Percentiles rank a stretch among this genome's conserved stretches.
Evolutionary conservation across 305 asterid genomes (phyloP).

Genomic region (Ilex paraguariensis): DNA sequence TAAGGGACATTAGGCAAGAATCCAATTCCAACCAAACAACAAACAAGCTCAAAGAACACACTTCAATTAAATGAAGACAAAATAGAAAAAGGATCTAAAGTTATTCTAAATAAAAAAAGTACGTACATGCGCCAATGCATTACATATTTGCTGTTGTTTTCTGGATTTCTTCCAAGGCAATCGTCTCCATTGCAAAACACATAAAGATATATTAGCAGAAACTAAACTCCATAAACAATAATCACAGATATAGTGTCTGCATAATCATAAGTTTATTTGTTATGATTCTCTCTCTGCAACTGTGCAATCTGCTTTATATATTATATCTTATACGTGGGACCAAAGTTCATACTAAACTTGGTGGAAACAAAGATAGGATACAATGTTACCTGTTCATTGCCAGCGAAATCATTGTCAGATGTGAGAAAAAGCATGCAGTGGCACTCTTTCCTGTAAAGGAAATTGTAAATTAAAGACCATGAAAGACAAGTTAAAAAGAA

Average conservation of each 20-base stretch:
- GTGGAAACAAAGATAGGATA: neutral
- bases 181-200: conserved; percentile 13
- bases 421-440: conserved; percentile 99
- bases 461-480: conserved; percentile 13
- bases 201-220: neutral
- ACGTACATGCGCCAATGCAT: neutral
- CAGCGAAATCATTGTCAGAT: conserved; percentile 90
- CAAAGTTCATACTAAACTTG: neutral
- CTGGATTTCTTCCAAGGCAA: conserved; percentile 23
- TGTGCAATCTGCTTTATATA: neutral
- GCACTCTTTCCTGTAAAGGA: conserved; percentile 83
- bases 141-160: conserved; percentile 28
- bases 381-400: conserved; percentile 73
- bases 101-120: too few relatives aligned
- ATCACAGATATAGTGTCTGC: neutral
- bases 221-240: neutral
- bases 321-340: neutral
- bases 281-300: neutral
- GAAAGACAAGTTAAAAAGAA: neutral
- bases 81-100: too few relatives aligned
- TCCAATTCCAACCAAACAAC: too few relatives aligned
- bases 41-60: too few relatives aligned
- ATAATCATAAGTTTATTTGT: neutral
- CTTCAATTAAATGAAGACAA: too few relatives aligned
- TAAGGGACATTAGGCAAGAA: too few relatives aligned